Evolutionary conservation across 805 yeast genomes (phyloP).

Genomic region (Myxozyma sirexii): DNA sequence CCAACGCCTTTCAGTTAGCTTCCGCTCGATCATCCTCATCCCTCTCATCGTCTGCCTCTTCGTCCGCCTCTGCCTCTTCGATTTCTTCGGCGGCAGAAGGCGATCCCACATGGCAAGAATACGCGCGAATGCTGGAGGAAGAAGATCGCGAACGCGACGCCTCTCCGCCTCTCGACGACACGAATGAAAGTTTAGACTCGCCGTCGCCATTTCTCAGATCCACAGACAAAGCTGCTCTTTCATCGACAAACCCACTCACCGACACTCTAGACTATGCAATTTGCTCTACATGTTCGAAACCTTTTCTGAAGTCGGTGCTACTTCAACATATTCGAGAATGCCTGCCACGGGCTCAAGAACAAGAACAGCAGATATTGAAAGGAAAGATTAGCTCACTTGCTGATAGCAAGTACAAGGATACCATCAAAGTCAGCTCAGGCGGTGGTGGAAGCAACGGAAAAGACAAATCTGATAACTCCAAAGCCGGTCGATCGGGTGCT

Average conservation of each 20-base stretch:
- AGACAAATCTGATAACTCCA: conserved; percentile 8
- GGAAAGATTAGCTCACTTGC: background rate
- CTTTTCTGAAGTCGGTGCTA: conserved; percentile 47
- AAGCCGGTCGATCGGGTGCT: conserved; percentile 27
- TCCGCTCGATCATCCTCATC: conserved; percentile 17
- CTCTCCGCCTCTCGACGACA: background rate
- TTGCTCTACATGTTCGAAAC: conserved; percentile 53
- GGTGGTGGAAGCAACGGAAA: conserved; percentile 4
- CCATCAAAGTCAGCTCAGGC: background rate
- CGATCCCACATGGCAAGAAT: conserved; percentile 31
- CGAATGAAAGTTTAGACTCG: conserved; percentile 1
- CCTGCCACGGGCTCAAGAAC: conserved; percentile 15
- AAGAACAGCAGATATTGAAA: conserved; percentile 30
- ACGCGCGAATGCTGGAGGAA: conserved; percentile 21
- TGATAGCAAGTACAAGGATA: conserved; percentile 1
- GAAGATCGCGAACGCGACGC: conserved; percentile 7
- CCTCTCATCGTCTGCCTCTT: conserved; percentile 15
- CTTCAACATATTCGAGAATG: conserved; percentile 49
- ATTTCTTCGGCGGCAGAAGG: conserved; percentile 8
- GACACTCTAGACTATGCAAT: conserved; percentile 49
- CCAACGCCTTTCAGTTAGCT: conserved; percentile 1
- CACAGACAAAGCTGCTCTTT: conserved; percentile 26
- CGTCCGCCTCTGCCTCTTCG: conserved; percentile 21
- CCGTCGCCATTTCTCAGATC: conserved; percentile 26
- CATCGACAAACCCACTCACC: conserved; percentile 44